These are phyloP conservation scores for Pythium scleroteichum DNA, from an alignment of 352 stramenopile genomes.

Conservation along the genomic window DNA sequence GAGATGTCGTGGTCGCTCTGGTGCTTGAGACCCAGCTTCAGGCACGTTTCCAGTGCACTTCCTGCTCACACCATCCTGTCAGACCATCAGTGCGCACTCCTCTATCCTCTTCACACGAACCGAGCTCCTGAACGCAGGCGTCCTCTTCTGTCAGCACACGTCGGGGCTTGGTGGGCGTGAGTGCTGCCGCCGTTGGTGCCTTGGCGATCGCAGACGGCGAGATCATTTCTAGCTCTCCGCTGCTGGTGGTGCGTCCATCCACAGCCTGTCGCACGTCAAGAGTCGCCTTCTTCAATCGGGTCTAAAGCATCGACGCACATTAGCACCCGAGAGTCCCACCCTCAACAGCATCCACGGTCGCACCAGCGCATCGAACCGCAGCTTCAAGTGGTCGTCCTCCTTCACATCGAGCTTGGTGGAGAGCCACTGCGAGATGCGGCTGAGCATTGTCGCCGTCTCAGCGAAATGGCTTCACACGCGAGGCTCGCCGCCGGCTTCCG, in stretches of 20 bases:
- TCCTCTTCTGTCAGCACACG: slow-evolving; percentile 54
- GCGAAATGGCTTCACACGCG: no score
- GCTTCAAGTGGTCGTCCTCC: slow-evolving; percentile 47
- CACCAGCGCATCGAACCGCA: slow-evolving; percentile 68
- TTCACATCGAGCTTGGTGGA: slow-evolving; percentile 57
- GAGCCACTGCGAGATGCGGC: slow-evolving; percentile 68
- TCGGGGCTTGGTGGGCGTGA: slow-evolving; percentile 14
- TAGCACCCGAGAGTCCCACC: no score
- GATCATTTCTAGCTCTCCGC: slow-evolving; percentile 13
- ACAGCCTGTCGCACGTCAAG: slow-evolving; percentile 42
- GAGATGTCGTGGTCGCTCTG: slow-evolving; percentile 49
- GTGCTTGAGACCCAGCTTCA: slow-evolving; percentile 59
- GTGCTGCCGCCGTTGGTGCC: slow-evolving; percentile 12
- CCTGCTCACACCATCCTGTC: slow-evolving; percentile 21
- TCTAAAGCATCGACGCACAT: slow-evolving; percentile 30
- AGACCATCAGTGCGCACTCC: no score
- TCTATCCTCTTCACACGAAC: slow-evolving; percentile 30
- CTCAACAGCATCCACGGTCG: slow-evolving; percentile 16
- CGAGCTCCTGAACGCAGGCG: slow-evolving; percentile 56
- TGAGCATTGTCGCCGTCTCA: slow-evolving; percentile 41
- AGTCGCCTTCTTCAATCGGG: slow-evolving; percentile 69
- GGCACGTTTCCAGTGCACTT: slow-evolving; percentile 55
- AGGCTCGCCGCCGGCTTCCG: no score
- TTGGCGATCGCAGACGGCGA: slow-evolving; percentile 12
- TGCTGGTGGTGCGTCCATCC: slow-evolving; percentile 34